Conservation (phyloP, 306 rosid genomes). For the Cicer cuneatum region DNA sequence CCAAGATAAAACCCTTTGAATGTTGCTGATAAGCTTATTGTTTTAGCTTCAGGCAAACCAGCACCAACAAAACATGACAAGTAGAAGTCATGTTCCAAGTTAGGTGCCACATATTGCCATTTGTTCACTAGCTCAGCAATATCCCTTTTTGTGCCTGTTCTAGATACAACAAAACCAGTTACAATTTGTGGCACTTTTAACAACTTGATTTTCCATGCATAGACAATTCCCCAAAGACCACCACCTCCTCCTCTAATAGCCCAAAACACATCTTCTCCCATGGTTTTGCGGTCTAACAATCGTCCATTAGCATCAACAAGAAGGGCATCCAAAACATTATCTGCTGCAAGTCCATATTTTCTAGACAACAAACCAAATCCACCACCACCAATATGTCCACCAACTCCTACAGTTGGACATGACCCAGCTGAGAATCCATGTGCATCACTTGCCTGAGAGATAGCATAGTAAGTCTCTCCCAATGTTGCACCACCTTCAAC, state of each 20-base stretch:
- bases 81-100: slow-evolving; percentile 60
- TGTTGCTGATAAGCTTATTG: slow-evolving; percentile 55
- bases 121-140: slow-evolving; percentile 57
- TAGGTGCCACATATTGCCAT: slow-evolving; percentile 78
- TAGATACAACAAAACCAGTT: slow-evolving; percentile 56
- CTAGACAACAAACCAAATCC: slow-evolving; percentile 75
- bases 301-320: slow-evolving; percentile 63
- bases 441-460: slow-evolving; percentile 56
- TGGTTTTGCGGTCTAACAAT: slow-evolving; percentile 52
- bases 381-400: slow-evolving; percentile 81
- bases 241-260: slow-evolving; percentile 91
- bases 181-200: slow-evolving; percentile 59
- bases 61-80: slow-evolving; percentile 73
- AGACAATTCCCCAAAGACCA: slow-evolving; percentile 74
- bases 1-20: slow-evolving; percentile 68
- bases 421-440: slow-evolving; percentile 85
- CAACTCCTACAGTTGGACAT: slow-evolving; percentile 89
- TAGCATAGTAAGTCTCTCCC: slow-evolving; percentile 75
- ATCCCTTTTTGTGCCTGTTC: slow-evolving; percentile 52
- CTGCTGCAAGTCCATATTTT: slow-evolving; percentile 78
- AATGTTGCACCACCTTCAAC: slow-evolving; percentile 91
- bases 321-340: slow-evolving; percentile 70
- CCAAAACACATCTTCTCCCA: slow-evolving; percentile 95
- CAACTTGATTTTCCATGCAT: slow-evolving; percentile 76
- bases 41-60: slow-evolving; percentile 58